Evolutionary conservation across 169 alveolate species (phyloP).

Genomic region (Plasmodium vinckei): DNA sequence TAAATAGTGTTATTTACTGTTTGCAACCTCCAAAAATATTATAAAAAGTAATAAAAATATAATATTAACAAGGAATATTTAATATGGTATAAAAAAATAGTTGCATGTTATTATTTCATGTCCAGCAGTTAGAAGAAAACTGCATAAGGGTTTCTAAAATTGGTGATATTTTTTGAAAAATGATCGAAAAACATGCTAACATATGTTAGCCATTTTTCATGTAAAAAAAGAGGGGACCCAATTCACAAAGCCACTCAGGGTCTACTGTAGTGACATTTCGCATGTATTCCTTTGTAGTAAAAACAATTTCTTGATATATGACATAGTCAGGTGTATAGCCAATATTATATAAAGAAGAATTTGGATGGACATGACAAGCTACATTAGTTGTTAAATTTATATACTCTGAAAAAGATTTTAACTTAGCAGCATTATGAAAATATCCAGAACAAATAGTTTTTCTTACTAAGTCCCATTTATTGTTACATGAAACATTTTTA

Average conservation of each 20-base stretch:
- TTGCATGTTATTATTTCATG: too few relatives aligned
- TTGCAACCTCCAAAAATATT: too few relatives aligned
- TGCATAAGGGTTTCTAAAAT: too few relatives aligned
- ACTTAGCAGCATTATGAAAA: constrained; percentile 99
- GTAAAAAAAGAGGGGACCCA: constrained; percentile 89
- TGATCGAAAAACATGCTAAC: too few relatives aligned
- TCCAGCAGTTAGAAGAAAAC: too few relatives aligned
- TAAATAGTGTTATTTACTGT: too few relatives aligned
- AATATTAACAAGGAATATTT: too few relatives aligned
- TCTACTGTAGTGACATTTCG: constrained; percentile 98
- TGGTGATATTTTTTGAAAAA: too few relatives aligned
- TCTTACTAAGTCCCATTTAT: constrained; percentile 89
- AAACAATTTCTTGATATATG: constrained; percentile 99
- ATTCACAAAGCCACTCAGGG: constrained; percentile 97
- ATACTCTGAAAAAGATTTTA: constrained; percentile 99
- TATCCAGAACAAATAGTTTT: constrained; percentile 99
- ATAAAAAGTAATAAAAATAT: too few relatives aligned
- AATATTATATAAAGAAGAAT: constrained; percentile 97
- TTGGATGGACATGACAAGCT: constrained; percentile 99
- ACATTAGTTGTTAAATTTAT: constrained; percentile 97
- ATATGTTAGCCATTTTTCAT: constrained; percentile 77
- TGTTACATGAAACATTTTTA: constrained; percentile 76
- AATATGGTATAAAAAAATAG: too few relatives aligned
- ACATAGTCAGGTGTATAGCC: constrained; percentile 99
- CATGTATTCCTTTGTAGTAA: constrained; percentile 99